Evolutionary conservation across 306 rosid genomes (phyloP).

Genomic region (Bauhinia variegata): DNA sequence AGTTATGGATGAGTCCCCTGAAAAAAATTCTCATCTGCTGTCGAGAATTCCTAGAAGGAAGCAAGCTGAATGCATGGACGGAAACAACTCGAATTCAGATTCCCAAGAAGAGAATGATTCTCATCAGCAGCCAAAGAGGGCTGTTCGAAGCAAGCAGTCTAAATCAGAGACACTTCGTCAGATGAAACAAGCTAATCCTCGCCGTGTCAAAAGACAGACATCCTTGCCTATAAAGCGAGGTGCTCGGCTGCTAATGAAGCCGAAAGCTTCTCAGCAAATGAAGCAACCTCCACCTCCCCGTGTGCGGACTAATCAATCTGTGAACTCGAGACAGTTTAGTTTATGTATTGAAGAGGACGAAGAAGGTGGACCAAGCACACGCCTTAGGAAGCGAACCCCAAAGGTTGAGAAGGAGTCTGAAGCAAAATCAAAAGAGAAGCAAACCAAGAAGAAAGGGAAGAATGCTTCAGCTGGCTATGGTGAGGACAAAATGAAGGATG

Average conservation of each 20-base stretch:
- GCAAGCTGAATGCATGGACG: conserved; percentile 54
- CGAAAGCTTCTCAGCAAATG: conserved; percentile 47
- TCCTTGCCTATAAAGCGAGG: conserved; percentile 54
- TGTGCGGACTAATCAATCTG: conserved; percentile 47
- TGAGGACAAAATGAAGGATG: conserved; percentile 51
- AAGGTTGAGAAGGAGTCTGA: conserved; percentile 52
- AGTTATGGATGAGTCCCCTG: conserved; percentile 37
- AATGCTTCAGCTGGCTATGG: conserved; percentile 48
- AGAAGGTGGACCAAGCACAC: conserved; percentile 90
- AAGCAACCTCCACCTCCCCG: conserved; percentile 55
- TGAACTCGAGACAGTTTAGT: conserved; percentile 40
- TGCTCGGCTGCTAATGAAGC: conserved; percentile 40
- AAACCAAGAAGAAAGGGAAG: conserved; percentile 64
- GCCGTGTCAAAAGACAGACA: conserved; percentile 47
- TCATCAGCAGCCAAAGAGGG: conserved; percentile 52
- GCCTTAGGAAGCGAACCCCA: conserved; percentile 76
- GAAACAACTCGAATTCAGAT: conserved; percentile 51
- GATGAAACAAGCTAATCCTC: conserved; percentile 53
- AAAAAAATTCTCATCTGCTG: conserved; percentile 42
- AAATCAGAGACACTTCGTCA: conserved; percentile 49
- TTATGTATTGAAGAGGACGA: conserved; percentile 59
- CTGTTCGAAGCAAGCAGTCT: conserved; percentile 60
- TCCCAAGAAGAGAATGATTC: conserved; percentile 47
- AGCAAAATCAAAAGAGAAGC: conserved; percentile 58
- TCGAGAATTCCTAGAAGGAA: conserved; percentile 58